Percentiles rank a stretch among this genome's conserved stretches.
These are phyloP conservation scores for Zygoascus flipseniorum DNA, from an alignment of 805 yeast genomes.

Conservation along the genomic window DNA sequence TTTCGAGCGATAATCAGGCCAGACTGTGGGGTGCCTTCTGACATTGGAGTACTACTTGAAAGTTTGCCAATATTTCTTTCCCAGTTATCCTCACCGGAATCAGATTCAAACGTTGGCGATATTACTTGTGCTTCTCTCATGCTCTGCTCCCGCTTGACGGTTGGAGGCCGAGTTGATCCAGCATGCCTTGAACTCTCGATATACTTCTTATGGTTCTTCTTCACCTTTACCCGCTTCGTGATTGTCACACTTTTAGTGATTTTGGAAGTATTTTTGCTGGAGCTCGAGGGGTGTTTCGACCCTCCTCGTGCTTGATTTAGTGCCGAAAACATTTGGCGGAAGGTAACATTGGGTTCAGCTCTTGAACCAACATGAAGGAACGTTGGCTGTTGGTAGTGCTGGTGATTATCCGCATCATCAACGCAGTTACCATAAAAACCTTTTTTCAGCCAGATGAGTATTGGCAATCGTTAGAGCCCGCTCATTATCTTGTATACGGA, in stretches of 20 bases:
- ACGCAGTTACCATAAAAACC: conserved; percentile 57
- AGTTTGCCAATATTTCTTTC: background rate
- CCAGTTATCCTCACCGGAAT: background rate
- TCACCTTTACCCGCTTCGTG: background rate
- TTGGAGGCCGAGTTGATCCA: background rate
- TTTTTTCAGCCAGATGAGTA: conserved; percentile 96
- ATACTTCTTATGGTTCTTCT: background rate
- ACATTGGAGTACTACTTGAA: background rate
- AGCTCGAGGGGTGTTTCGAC: background rate
- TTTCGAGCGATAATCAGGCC: background rate
- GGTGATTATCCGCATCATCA: conserved; percentile 43
- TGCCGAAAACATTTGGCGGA: background rate
- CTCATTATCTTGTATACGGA: conserved; percentile 64
- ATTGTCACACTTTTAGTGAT: background rate
- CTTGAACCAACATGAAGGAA: background rate
- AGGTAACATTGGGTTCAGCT: background rate
- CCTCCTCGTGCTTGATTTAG: background rate
- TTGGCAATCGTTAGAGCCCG: conserved; percentile 91
- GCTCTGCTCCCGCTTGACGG: background rate
- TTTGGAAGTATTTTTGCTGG: background rate
- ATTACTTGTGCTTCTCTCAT: background rate
- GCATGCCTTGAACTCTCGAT: no score
- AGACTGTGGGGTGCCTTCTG: background rate
- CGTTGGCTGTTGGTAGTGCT: background rate
- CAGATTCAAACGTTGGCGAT: background rate